phyloP scores from a whole-genome alignment of 805 yeast genomes.

The Hanseniaspora thailandica region DNA sequence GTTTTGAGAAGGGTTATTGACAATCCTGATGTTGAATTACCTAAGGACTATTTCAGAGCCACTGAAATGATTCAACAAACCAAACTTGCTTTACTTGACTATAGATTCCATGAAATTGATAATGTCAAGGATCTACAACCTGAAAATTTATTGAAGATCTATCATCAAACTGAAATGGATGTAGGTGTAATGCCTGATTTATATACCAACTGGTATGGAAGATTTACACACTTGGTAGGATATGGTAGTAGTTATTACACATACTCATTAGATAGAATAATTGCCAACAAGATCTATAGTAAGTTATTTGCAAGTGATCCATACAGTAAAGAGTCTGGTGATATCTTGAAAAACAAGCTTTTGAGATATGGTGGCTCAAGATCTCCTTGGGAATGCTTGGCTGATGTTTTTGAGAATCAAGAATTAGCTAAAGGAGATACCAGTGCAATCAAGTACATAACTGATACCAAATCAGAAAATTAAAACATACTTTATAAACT shows the following conservation, averaged over 20 bases:
- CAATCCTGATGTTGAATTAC: slow-evolving; percentile 31
- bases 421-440: slow-evolving; percentile 54
- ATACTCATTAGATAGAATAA: slow-evolving; percentile 80
- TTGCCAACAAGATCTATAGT: slow-evolving; percentile 76
- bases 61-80: slow-evolving; percentile 58
- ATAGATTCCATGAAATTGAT: slow-evolving; percentile 47
- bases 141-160: slow-evolving; percentile 29
- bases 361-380: slow-evolving; percentile 88
- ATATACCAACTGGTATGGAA: slow-evolving; percentile 80
- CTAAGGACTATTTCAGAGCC: slow-evolving; percentile 23
- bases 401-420: slow-evolving; percentile 60
- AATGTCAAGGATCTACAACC: slow-evolving; percentile 44
- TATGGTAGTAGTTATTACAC: slow-evolving; percentile 93
- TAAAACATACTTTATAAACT: background rate
- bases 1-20: slow-evolving; percentile 46
- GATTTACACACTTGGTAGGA: slow-evolving; percentile 83
- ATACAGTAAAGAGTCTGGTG: slow-evolving; percentile 60
- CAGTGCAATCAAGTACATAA: slow-evolving; percentile 52
- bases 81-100: slow-evolving; percentile 83
- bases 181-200: slow-evolving; percentile 54
- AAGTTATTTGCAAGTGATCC: slow-evolving; percentile 63
- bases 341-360: slow-evolving; percentile 54
- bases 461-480: slow-evolving; percentile 23
- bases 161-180: slow-evolving; percentile 52
- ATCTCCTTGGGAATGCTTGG: slow-evolving; percentile 78